Evolutionary conservation across 2,329 filamentous ascomycete genomes (phyloP).

Genomic region (Aspergillus fructus): DNA sequence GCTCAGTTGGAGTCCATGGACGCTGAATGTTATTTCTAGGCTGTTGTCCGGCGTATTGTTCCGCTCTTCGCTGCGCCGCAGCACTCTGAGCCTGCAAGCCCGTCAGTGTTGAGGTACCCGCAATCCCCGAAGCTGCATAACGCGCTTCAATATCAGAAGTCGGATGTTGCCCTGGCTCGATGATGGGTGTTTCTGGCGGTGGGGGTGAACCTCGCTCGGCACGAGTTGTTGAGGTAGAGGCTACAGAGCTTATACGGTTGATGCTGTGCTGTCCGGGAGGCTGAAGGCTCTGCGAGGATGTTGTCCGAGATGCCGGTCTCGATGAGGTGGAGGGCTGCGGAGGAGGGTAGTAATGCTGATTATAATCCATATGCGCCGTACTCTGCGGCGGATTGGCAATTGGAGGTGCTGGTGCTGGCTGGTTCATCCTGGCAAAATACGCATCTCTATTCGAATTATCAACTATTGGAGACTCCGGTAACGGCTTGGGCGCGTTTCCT

Average conservation of each 20-base stretch:
- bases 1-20: slow-evolving; percentile 94
- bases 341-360: slow-evolving; percentile 64
- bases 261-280: slow-evolving; percentile 53
- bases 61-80: slow-evolving; percentile 75
- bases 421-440: slow-evolving; percentile 69
- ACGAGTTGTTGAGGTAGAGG: slow-evolving; percentile 88
- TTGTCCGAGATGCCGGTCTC: slow-evolving; percentile 22
- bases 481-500: slow-evolving; percentile 70
- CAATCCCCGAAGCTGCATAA: slow-evolving; percentile 88
- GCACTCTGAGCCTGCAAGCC: slow-evolving; percentile 73
- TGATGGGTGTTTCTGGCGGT: slow-evolving; percentile 86
- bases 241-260: slow-evolving; percentile 72
- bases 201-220: slow-evolving; percentile 91
- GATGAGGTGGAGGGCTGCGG: slow-evolving; percentile 36
- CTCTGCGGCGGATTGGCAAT: slow-evolving; percentile 24
- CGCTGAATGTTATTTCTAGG: slow-evolving; percentile 48
- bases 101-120: slow-evolving; percentile 77
- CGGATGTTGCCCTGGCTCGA: slow-evolving; percentile 68
- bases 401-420: slow-evolving; percentile 40
- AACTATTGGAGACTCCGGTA: slow-evolving; percentile 79
- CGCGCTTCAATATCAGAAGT: slow-evolving; percentile 84
- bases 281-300: slow-evolving; percentile 40
- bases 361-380: slow-evolving; percentile 53
- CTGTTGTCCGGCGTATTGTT: slow-evolving; percentile 67
- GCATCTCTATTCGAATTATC: slow-evolving; percentile 73